Percentiles rank a stretch among this genome's conserved stretches.
These are phyloP conservation scores for Hypoxylon lienhwacheense DNA, from an alignment of 495 filamentous ascomycete genomes.

Conservation along the genomic window DNA sequence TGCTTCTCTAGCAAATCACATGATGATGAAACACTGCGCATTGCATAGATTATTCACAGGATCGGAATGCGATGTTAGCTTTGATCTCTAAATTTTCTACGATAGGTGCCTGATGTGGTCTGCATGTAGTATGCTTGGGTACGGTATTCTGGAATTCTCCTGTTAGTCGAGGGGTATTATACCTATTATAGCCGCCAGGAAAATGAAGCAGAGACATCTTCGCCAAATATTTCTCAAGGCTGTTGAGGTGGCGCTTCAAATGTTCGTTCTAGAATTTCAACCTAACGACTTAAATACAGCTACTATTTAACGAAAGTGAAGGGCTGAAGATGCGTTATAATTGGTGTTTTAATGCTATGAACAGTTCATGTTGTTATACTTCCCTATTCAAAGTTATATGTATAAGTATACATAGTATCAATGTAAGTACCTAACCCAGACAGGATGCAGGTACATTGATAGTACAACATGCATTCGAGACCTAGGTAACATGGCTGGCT, in stretches of 20 bases:
- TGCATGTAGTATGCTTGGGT: too few relatives aligned
- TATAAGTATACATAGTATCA: too few relatives aligned
- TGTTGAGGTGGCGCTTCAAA: neutral
- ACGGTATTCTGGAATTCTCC: neutral
- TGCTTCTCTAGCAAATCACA: slow-evolving; percentile 19
- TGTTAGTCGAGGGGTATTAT: too few relatives aligned
- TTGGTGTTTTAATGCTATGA: too few relatives aligned
- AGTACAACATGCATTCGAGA: neutral
- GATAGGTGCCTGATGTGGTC: slow-evolving; percentile 3
- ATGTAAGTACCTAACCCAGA: neutral
- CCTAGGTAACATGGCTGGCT: slow-evolving; percentile 11
- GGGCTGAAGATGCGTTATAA: slow-evolving; percentile 10
- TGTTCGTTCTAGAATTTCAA: neutral
- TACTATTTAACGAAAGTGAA: neutral
- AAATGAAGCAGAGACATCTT: slow-evolving; percentile 8
- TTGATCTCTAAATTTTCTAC: slow-evolving; percentile 4
- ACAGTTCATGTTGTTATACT: too few relatives aligned
- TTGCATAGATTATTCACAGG: slow-evolving; percentile 4
- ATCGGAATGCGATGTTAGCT: neutral
- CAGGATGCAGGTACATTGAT: neutral
- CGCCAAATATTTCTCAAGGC: slow-evolving; percentile 1
- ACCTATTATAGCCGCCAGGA: slow-evolving; percentile 8
- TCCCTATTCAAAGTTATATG: too few relatives aligned
- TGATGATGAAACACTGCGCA: slow-evolving; percentile 25
- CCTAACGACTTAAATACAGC: neutral